Base-by-base conservation (phyloP, 345 rosid species). In the Brassica nigra region DNA sequence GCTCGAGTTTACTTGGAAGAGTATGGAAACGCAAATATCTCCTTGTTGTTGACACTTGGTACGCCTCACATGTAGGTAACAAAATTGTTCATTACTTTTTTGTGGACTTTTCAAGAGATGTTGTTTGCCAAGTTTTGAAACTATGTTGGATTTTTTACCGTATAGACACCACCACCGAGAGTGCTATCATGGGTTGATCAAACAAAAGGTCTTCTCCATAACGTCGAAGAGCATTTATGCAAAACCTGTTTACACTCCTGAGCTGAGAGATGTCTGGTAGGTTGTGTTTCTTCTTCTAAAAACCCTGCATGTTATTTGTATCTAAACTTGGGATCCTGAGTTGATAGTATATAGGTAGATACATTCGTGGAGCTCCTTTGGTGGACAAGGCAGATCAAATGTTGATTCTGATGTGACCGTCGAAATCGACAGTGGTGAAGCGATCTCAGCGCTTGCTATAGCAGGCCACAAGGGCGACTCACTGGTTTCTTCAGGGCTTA, bases 1-100 rank as follows among this genome's bases (percentile, higher is more conserved):
- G 97, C 97, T 20, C 92, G 97, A 11, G 89, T 92, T 52, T 92
- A 90, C 85, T 79, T 90, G 91, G 92, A 91, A 82, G 97, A 94
- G 84, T 23, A 23, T 1, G 27, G 27, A 23, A 23, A 23, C 27
- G 27, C 27, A 23, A 1, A 23, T 23, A 23, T 23, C 27, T 23
- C 27, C 27, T 23, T 23, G 27, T 23, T 23, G 27, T 23, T 23
- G 27, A 23, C 27, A 23, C 27, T 23, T 23, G 27, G 27, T 23
- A 23, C 27, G 27, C 27, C 27, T 23, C 27, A 23, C 27, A 18
- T 23, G 27, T 23, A 23, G 27, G 27, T 23, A 23, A 23, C 27
- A 23, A 61, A 33, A 23, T 62, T 79, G 39, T 47, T 39, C 18
- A 27, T 49, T 74, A 49, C 47, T 6, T n/a, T 49, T 18, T 18